A percentile compares a stretch with the other conserved stretches of the same genome.
Evolutionary conservation across 805 yeast genomes (phyloP).

Genomic region (Osmozyma mogii): DNA sequence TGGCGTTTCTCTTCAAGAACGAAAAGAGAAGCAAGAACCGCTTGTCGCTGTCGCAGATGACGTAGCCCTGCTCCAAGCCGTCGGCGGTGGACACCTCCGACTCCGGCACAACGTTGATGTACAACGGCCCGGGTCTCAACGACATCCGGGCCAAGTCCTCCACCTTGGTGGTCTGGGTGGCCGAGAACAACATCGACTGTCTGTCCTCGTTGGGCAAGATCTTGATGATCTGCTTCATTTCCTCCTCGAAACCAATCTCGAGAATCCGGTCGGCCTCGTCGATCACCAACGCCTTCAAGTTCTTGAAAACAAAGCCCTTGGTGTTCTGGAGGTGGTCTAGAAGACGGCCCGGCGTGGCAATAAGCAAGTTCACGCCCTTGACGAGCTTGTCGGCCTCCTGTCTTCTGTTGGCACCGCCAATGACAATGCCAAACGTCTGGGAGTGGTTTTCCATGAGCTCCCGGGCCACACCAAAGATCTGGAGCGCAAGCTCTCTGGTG

Average conservation of each 20-base stretch:
- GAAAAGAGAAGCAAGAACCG: constrained; percentile 86
- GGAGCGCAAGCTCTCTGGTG: constrained; percentile 95
- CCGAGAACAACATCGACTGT: constrained; percentile 97
- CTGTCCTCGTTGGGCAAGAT: constrained; percentile 88
- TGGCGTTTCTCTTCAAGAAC: constrained; percentile 84
- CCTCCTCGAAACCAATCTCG: constrained; percentile 98
- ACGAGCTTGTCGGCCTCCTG: constrained; percentile 92
- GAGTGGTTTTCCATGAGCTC: constrained; percentile 86
- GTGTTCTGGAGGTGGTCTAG: constrained; percentile 96
- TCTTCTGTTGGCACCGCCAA: constrained; percentile 97
- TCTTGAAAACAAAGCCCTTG: constrained; percentile 86
- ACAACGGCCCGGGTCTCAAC: constrained; percentile 84
- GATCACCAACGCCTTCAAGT: constrained; percentile 85
- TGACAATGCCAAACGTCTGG: constrained; percentile 93
- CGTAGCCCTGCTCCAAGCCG: constrained; percentile 97
- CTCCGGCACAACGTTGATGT: constrained; percentile 86
- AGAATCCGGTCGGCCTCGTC: constrained; percentile 98
- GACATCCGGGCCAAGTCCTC: constrained; percentile 97
- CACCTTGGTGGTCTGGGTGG: constrained; percentile 97
- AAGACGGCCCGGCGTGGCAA: constrained; percentile 97
- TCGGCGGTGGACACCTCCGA: constrained; percentile 86
- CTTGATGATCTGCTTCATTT: constrained; percentile 93
- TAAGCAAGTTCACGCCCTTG: constrained; percentile 87
- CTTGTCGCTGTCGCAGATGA: constrained; percentile 93
- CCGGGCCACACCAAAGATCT: constrained; percentile 95